phyloP scores from a whole-genome alignment of 768 basidiomycete species.

The Suillus decipiens region DNA sequence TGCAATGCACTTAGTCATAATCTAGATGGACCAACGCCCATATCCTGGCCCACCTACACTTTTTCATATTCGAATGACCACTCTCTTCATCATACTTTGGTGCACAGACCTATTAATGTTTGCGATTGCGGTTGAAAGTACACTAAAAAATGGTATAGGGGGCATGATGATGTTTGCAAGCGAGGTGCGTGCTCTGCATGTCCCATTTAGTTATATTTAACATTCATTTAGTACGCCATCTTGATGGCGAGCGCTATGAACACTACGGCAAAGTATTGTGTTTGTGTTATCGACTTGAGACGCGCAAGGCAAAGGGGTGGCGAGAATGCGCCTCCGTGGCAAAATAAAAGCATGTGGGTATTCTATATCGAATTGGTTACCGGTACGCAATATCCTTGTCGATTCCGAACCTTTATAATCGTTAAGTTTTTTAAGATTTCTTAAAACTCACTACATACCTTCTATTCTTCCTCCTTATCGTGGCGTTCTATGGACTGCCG shows the following conservation, averaged over 20 bases:
- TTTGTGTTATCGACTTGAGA: constrained; percentile 80
- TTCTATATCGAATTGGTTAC: constrained; percentile 94
- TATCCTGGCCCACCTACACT: constrained; percentile 78
- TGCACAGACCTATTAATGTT: constrained; percentile 76
- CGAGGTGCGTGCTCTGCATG: constrained; percentile 58
- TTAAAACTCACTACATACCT: constrained; percentile 91
- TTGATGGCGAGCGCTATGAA: constrained; percentile 80
- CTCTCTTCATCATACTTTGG: constrained; percentile 76
- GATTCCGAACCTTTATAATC: constrained; percentile 13
- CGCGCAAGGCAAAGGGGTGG: constrained; percentile 77
- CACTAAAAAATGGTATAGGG: constrained; percentile 75
- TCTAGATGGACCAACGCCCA: constrained; percentile 96
- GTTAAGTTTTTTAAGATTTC: constrained; percentile 62
- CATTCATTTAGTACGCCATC: constrained; percentile 71
- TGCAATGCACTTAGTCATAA: constrained; percentile 11
- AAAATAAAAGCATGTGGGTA: constrained; percentile 95
- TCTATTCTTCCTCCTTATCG: constrained; percentile 90
- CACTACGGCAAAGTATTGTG: constrained; percentile 77
- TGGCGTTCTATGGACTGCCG: constrained; percentile 92
- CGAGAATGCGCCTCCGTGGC: constrained; percentile 90
- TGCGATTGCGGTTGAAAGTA: constrained; percentile 76
- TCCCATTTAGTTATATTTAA: constrained; percentile 15
- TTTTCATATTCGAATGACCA: constrained; percentile 85
- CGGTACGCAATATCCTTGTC: constrained; percentile 50
- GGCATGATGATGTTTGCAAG: constrained; percentile 95